Base-by-base conservation (phyloP, 805 yeast species). In the Kluyveromyces dobzhanskii region DNA sequence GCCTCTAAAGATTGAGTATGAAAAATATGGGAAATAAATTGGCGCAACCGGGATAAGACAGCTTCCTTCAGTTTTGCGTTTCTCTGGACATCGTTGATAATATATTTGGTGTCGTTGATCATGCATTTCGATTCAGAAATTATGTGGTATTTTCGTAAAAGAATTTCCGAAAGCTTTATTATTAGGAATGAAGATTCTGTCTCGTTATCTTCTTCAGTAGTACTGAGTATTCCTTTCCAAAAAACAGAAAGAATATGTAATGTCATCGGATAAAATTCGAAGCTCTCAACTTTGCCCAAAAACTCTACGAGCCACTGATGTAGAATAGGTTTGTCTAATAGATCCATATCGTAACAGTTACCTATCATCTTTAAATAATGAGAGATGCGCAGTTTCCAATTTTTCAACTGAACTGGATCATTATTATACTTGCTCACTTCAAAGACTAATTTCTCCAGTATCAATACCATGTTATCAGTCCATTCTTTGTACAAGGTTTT, bases 391-490 rank as follows among this genome's bases (percentile, higher is more conserved):
- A 49, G 49, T 50, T 69, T 70, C 78, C 71, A 66, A 5, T 27
- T 37, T 32, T 50, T 52, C 28, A 57, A 32, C 33, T 52, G 57
- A n/a, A 28, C 47, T 32, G 46, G 41, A 35, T 59, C 62, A 35
- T 56, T 54, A 36, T 50, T 50, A 35, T 51, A 43, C 32, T 51
- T 54, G 12, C 46, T 45, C 59, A 59, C 55, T 37, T 59, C 64
- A 44, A 57, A 56, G 7, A 59, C 48, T 18, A 59, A 40, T 41
- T 54, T 57, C 40, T 62, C 65, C 32, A 62, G 36, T 7, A 60
- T 82, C 40, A 74, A 78, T 3, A 78, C 69, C 12, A 88, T 78
- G 47, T 84, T 94, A 30, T 78, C 83, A 0, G 97, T 84, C 97
- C 97, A 90, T 54, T 86, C 95, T 42, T 75, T 75, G 14, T 80